A percentile compares a stretch with the other conserved stretches of the same genome.
phyloP scores from a whole-genome alignment of 768 basidiomycete species.

The Psilocybe cyanescens region DNA sequence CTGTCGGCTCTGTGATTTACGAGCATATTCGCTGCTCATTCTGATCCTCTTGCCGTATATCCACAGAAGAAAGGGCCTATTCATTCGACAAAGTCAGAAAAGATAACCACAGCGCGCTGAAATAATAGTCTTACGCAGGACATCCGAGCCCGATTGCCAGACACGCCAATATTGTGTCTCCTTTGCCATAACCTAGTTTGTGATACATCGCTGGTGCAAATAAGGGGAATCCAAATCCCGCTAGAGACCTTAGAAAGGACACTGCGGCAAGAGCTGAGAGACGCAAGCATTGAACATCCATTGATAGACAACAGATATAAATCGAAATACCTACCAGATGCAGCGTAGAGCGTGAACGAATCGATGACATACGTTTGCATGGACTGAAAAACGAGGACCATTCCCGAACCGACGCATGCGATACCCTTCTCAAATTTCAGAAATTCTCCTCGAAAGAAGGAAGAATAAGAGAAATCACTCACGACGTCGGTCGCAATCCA shows the following conservation, averaged over 20 bases:
- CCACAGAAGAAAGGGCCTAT: constrained; percentile 41
- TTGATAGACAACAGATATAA: not conserved
- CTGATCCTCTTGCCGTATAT: constrained; percentile 46
- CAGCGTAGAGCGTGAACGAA: constrained; percentile 66
- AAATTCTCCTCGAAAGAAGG: not conserved
- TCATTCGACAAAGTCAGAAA: constrained; percentile 42
- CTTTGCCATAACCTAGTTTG: constrained; percentile 72
- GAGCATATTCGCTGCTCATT: constrained; percentile 47
- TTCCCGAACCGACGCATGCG: constrained; percentile 55
- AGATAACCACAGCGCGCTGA: constrained; percentile 39
- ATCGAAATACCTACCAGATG: constrained; percentile 51
- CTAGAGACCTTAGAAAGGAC: constrained; percentile 62
- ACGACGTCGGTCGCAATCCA: constrained; percentile 80
- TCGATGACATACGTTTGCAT: constrained; percentile 75
- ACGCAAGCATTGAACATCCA: not conserved
- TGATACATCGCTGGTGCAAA: constrained; percentile 75
- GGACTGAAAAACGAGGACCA: constrained; percentile 62
- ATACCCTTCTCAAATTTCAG: constrained; percentile 48
- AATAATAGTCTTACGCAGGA: constrained; percentile 48
- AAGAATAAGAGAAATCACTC: constrained; percentile 21
- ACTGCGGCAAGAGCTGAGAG: constrained; percentile 64
- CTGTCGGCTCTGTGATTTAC: constrained; percentile 15
- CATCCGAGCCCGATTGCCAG: constrained; percentile 62
- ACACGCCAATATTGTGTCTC: constrained; percentile 65
- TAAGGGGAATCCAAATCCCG: constrained; percentile 77